These are phyloP conservation scores for Angophora floribunda DNA, from an alignment of 345 rosid genomes.

Conservation along the genomic window DNA sequence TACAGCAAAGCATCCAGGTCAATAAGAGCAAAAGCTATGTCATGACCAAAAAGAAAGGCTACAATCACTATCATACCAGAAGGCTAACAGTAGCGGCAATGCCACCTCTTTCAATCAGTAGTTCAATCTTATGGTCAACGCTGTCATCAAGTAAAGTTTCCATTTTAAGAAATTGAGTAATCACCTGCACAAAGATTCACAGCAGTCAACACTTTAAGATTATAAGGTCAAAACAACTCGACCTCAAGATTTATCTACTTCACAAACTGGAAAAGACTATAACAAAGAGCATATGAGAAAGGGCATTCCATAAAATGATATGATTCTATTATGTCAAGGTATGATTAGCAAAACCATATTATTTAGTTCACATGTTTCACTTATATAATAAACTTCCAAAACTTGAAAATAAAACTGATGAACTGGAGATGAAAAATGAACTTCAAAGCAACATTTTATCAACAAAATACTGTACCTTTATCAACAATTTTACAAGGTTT, in stretches of 20 bases:
- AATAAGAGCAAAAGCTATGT: background rate
- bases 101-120: conserved; percentile 94
- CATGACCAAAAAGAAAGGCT: background rate
- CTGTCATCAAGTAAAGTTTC: conserved; percentile 79
- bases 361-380: background rate
- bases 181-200: conserved; percentile 42
- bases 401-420: background rate
- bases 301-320: background rate
- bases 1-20: background rate
- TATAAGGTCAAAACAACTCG: background rate
- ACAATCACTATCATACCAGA: conserved; percentile 39
- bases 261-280: background rate
- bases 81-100: conserved; percentile 43
- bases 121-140: conserved; percentile 47
- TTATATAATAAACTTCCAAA: background rate
- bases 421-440: background rate
- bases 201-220: background rate
- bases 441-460: background rate
- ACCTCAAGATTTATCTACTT: background rate
- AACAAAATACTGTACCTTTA: background rate
- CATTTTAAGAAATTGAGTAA: conserved; percentile 74
- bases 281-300: background rate
- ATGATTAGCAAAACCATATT: background rate
- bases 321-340: background rate
- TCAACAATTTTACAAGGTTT: background rate